Percentiles rank a stretch among this genome's conserved stretches.
Evolutionary conservation across 225 moss, liverwort and hornwort genomes (phyloP).

Genomic region (Climacium dendroides): DNA sequence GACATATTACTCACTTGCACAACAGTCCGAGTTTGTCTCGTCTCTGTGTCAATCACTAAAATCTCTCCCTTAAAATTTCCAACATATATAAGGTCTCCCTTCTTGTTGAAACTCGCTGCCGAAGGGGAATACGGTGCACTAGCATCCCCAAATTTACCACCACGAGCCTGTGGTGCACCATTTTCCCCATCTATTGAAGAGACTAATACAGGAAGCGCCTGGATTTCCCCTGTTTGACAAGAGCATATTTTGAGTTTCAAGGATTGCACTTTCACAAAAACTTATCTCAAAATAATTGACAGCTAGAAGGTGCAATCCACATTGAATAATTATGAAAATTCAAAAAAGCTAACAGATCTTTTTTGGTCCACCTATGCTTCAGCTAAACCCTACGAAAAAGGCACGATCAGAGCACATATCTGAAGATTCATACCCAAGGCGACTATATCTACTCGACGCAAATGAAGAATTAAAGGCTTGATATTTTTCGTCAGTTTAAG

Average conservation of each 20-base stretch:
- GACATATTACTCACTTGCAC: constrained; percentile 29
- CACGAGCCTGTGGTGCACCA: constrained; percentile 40
- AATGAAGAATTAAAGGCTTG: background rate
- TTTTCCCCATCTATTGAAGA: constrained; percentile 52
- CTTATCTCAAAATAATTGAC: background rate
- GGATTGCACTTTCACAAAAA: background rate
- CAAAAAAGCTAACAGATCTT: background rate
- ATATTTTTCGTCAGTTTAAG: background rate
- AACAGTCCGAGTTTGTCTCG: constrained; percentile 54
- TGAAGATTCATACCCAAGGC: background rate
- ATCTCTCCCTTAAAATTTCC: constrained; percentile 95
- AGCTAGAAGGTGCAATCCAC: background rate
- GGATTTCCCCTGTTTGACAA: constrained; percentile 23
- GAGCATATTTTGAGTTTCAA: background rate
- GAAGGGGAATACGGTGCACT: constrained; percentile 71
- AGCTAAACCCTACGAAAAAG: background rate
- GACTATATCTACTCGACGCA: background rate
- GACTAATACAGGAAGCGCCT: constrained; percentile 56
- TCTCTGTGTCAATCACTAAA: constrained; percentile 60
- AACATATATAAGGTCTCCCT: constrained; percentile 87
- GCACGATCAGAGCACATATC: background rate
- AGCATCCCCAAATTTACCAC: constrained; percentile 71
- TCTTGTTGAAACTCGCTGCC: constrained; percentile 93
- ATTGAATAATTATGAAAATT: background rate
- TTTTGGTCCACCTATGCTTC: background rate